These are phyloP conservation scores for Sherardia arvensis DNA, from an alignment of 257 asterid species.

Conservation along the genomic window DNA sequence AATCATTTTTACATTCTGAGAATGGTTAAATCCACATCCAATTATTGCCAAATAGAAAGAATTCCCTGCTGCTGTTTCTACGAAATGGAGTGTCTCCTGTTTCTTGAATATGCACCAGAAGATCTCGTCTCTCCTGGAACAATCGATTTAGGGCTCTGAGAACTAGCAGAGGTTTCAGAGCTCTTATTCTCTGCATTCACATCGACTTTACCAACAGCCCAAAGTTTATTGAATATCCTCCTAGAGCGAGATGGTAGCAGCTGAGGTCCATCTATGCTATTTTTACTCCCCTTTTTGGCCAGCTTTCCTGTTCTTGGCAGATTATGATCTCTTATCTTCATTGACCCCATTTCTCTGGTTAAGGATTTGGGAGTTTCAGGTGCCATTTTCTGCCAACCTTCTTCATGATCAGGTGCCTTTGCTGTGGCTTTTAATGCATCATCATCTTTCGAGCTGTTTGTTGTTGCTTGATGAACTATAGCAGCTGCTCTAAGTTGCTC, in stretches of 20 bases:
- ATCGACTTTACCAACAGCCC: conserved; percentile 56
- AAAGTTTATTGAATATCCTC: conserved; percentile 72
- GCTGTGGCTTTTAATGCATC: conserved; percentile 27
- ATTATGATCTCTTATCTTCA: conserved; percentile 46
- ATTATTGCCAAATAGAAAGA: background rate
- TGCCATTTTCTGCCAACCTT: conserved; percentile 33
- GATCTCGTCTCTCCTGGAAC: conserved; percentile 47
- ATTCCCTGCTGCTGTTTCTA: conserved; percentile 12
- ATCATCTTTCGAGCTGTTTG: conserved; percentile 18
- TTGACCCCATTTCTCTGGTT: conserved; percentile 34
- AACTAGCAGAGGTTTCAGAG: conserved; percentile 81
- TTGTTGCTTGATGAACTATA: conserved; percentile 20
- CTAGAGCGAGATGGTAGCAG: conserved; percentile 79
- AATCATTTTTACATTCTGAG: conserved; percentile 12
- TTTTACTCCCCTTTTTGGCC: conserved; percentile 39
- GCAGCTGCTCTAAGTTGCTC: conserved; percentile 69
- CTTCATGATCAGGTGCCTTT: conserved; percentile 25
- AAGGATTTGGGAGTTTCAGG: conserved; percentile 34
- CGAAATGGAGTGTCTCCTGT: conserved; percentile 74
- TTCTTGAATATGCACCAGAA: conserved; percentile 39
- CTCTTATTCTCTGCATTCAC: conserved; percentile 53
- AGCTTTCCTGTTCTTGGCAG: conserved; percentile 30
- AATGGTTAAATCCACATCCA: background rate
- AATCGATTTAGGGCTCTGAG: conserved; percentile 74
- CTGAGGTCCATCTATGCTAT: conserved; percentile 41